A percentile compares a stretch with the other conserved stretches of the same genome.
Evolutionary conservation across 345 rosid genomes (phyloP).

Genomic region (Eucalyptus sideroxylon): DNA sequence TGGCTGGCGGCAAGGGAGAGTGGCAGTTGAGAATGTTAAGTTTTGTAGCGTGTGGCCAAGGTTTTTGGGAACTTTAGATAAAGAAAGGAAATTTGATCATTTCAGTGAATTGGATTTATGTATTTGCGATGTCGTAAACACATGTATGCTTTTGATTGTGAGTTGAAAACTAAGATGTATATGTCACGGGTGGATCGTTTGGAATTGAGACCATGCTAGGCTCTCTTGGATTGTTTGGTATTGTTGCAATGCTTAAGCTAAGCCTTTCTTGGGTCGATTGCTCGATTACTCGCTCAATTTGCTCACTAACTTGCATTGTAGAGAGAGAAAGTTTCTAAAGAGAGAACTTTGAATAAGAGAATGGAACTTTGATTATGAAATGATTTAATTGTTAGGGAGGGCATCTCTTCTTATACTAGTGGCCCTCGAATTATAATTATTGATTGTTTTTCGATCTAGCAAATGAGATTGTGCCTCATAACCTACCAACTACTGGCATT

Average conservation of each 20-base stretch:
- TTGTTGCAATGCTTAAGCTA: accelerated
- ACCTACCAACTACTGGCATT: no score
- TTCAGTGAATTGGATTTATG: neutral
- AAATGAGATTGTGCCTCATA: no score
- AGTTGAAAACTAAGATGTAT: neutral
- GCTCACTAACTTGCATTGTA: no score
- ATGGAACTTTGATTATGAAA: no score
- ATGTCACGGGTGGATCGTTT: accelerated
- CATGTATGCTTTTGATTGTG: neutral
- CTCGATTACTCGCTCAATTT: accelerated
- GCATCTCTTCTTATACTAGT: no score
- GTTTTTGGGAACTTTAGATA: neutral
- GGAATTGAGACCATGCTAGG: accelerated
- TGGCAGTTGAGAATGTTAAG: neutral
- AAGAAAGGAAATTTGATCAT: neutral
- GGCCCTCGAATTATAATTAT: accelerated
- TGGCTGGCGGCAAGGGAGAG: neutral
- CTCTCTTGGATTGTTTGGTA: no score
- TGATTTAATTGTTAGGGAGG: no score
- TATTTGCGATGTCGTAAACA: neutral
- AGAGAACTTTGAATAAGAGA: no score
- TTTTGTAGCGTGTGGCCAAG: neutral
- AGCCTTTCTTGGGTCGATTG: no score
- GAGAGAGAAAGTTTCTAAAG: no score
- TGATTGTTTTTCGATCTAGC: accelerated